Base-by-base conservation (phyloP, 2,329 filamentous ascomycete genomes). In the Dothidotthia symphoricarpi region DNA sequence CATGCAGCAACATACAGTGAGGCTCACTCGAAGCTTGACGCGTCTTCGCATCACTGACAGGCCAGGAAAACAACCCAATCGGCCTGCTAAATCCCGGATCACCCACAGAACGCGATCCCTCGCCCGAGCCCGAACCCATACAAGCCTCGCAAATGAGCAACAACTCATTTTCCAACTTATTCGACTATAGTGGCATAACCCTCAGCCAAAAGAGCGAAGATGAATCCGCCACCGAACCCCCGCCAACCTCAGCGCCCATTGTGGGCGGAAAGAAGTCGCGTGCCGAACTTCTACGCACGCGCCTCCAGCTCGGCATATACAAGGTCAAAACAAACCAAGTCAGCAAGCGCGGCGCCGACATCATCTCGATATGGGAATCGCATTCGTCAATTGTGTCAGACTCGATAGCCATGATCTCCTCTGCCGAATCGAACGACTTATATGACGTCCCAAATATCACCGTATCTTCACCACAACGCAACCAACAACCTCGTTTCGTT, bases 261-360 rank as follows among this genome's bases (percentile, higher is more conserved):
- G 41, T 38, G 22, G 40, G 44, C 31, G 37, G 46, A 29, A 60
- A 45, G 25, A 51, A 35, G 31, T 63, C 85, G 76, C 77, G 78
- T 66, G 82, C 81, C 14, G 78, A 85, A 57, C 77, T 81, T 32
- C 71, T 89, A 29, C 77, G 77, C 34, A 74, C 87, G 8, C 77
- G 85, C n/a, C 77, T 90, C 12, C 75, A 78, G 17, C 76, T 88
- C 14, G 86, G 84, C 11, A 78, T 77, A 57, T 89, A 88, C 72
- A 89, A 89, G 67, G 73, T 90, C 49, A 77, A 76, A 40, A 89
- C 85, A 2, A 81, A 85, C 43, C 86, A 90, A 65, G 76, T 81
- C 36, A 70, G 77, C 40, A 74, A 86, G 17, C 82, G 84, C 1
- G 47, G 54, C 75, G 87, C 44, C 73, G 81, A 38, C 68, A 78